Evolutionary conservation across 495 filamentous ascomycete genomes (phyloP).

Genomic region (Ascobolus immersus): DNA sequence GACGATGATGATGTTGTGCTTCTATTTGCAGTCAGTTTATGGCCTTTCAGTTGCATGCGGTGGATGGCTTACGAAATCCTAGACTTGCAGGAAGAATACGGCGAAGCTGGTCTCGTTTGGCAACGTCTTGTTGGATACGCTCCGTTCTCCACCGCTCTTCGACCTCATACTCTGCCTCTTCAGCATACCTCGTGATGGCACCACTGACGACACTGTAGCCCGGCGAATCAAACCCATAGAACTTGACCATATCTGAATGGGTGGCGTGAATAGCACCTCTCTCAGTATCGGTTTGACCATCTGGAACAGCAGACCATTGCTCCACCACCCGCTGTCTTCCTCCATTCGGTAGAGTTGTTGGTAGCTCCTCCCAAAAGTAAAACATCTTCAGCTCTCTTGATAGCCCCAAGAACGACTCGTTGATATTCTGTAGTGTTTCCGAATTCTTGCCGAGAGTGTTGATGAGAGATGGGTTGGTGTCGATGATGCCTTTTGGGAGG

Average conservation of each 20-base stretch:
- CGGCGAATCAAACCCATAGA: slow-evolving; percentile 41
- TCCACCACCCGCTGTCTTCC: slow-evolving; percentile 30
- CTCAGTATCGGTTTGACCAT: slow-evolving; percentile 39
- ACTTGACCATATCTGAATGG: slow-evolving; percentile 80
- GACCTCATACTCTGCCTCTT: no score
- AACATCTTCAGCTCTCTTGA: slow-evolving; percentile 46
- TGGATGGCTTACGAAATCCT: no score
- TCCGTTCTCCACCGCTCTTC: no score
- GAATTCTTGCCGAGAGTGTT: slow-evolving; percentile 50
- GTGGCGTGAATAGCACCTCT: slow-evolving; percentile 56
- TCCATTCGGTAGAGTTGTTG: slow-evolving; percentile 12
- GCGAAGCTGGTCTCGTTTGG: no score
- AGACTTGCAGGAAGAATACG: no score
- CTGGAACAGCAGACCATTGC: slow-evolving; percentile 45
- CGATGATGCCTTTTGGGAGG: slow-evolving; percentile 42
- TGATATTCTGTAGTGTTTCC: slow-evolving; percentile 60
- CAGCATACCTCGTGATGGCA: no score
- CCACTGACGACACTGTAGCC: slow-evolving; percentile 52
- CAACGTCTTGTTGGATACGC: no score
- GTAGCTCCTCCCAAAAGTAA: slow-evolving; percentile 26
- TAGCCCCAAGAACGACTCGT: slow-evolving; percentile 46
- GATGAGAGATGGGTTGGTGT: slow-evolving; percentile 42
- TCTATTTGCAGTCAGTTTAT: no score
- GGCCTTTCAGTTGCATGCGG: no score
- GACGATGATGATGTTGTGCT: no score